Conservation (phyloP, 2,329 filamentous ascomycete genomes). For the Aspergillus oerlinghausenensis region DNA sequence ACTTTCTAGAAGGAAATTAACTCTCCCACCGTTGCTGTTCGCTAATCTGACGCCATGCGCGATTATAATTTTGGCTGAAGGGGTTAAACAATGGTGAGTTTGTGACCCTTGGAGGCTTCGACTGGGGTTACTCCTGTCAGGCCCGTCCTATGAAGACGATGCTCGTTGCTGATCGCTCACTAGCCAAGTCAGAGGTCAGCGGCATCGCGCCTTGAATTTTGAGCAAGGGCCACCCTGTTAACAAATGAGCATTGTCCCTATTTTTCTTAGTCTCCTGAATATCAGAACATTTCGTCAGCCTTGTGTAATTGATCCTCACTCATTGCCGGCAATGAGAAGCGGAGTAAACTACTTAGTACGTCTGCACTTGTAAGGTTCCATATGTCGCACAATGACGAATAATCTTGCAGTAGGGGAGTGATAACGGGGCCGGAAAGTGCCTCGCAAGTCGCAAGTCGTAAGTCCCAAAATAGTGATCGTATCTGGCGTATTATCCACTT, state of each 20-base stretch:
- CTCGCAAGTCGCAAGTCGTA: no score
- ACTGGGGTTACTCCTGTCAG: neutral
- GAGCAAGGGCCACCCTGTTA: neutral
- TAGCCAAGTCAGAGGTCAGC: neutral
- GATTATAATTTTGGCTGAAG: conserved; percentile 7
- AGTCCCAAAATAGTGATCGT: no score
- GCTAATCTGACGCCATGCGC: conserved; percentile 17
- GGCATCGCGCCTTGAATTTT: neutral
- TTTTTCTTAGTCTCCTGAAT: neutral
- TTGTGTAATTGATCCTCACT: conserved; percentile 2
- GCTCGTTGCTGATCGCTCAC: neutral
- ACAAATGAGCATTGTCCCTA: neutral
- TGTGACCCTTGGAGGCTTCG: neutral
- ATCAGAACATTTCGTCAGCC: neutral
- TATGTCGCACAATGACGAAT: conserved; percentile 12
- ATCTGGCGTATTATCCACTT: no score
- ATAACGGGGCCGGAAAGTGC: no score
- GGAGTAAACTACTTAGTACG: neutral
- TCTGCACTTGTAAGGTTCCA: neutral
- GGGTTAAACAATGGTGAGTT: neutral
- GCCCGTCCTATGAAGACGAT: neutral
- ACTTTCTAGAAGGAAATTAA: conserved; percentile 34
- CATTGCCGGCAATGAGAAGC: neutral
- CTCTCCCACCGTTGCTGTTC: conserved; percentile 22
- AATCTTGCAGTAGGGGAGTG: neutral